phyloP scores from a whole-genome alignment of 2,329 filamentous ascomycete species.

The Paramyrothecium roridum region DNA sequence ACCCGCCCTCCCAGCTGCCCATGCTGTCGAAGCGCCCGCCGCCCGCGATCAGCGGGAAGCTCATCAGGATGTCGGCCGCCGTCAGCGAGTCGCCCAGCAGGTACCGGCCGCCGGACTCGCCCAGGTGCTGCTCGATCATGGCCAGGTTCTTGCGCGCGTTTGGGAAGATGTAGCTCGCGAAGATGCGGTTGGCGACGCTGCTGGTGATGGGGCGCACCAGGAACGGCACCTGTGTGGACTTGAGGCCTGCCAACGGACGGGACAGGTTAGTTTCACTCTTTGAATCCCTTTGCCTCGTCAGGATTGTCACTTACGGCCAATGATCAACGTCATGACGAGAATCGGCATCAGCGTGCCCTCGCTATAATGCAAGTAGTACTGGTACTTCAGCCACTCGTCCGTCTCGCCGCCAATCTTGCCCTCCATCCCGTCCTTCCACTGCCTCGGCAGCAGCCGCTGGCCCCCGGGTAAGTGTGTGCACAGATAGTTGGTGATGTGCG shows the following conservation, averaged over 20 bases:
- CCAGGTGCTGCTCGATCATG: conserved; percentile 48
- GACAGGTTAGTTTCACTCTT: too few species aligned
- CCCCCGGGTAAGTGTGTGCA: conserved; percentile 57
- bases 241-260: conserved; percentile 32
- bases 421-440: conserved; percentile 57
- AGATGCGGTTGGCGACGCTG: conserved; percentile 37
- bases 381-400: conserved; percentile 56
- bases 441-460: conserved; percentile 45
- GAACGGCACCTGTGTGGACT: conserved; percentile 45
- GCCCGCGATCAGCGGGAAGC: conserved; percentile 47
- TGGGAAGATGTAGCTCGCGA: conserved; percentile 40
- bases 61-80: conserved; percentile 51
- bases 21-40: conserved; percentile 35
- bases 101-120: conserved; percentile 41
- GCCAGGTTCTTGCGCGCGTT: conserved; percentile 44
- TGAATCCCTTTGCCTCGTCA: too few species aligned
- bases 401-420: conserved; percentile 57
- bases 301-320: conserved; percentile 47
- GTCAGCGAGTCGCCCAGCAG: conserved; percentile 47
- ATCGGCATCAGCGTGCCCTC: conserved; percentile 81
- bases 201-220: conserved; percentile 49
- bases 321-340: conserved; percentile 62
- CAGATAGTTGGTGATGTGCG: conserved; percentile 77
- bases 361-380: conserved; percentile 76
- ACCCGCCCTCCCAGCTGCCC: conserved; percentile 37